phyloP scores from a whole-genome alignment of 768 basidiomycete species.

The Mycena pura region DNA sequence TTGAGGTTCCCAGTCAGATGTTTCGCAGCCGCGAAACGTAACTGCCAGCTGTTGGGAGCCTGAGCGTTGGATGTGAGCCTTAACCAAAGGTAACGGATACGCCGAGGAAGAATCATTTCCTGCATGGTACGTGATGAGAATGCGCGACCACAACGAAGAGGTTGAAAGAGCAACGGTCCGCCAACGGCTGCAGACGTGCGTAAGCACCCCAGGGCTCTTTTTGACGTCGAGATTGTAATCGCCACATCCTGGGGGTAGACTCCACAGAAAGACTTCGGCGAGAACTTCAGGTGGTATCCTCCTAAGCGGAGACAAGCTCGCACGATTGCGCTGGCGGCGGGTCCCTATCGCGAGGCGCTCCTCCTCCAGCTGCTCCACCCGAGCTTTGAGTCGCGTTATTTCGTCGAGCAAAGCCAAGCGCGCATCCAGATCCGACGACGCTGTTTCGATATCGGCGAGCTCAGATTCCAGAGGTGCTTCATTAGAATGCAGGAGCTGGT shows the following conservation, averaged over 20 bases:
- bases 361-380: background rate
- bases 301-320: background rate
- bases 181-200: background rate
- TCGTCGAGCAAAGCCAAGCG: background rate
- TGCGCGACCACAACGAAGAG: background rate
- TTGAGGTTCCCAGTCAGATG: background rate
- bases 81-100: background rate
- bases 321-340: background rate
- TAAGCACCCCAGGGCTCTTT: background rate
- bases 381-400: background rate
- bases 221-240: background rate
- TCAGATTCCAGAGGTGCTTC: background rate
- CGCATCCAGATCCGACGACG: background rate
- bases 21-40: background rate
- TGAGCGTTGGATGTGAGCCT: background rate
- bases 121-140: background rate
- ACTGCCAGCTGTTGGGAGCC: background rate
- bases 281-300: conserved; percentile 1
- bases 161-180: conserved; percentile 19
- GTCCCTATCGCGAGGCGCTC: background rate
- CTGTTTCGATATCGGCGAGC: background rate
- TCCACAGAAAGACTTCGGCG: background rate
- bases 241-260: background rate
- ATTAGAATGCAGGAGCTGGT: background rate
- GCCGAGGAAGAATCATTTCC: background rate